These are phyloP conservation scores for Trichothecium sympodiale DNA, from an alignment of 2,329 filamentous ascomycete species.

Conservation along the genomic window DNA sequence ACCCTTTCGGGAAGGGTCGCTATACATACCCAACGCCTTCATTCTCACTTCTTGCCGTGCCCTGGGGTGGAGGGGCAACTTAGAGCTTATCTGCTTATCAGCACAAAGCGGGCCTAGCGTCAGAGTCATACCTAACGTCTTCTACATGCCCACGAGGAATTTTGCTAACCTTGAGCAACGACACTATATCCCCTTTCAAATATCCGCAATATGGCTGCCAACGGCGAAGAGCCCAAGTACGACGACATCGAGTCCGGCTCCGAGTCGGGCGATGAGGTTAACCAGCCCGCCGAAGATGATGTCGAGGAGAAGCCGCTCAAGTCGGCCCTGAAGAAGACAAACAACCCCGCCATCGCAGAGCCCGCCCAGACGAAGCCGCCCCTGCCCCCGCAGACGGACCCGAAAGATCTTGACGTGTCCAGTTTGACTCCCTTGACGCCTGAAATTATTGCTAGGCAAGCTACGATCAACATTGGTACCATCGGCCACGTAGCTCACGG, in stretches of 20 bases:
- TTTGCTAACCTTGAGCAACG: conserved; percentile 26
- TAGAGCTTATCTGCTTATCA: conserved; percentile 27
- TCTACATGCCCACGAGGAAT: conserved; percentile 27
- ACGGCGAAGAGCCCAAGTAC: conserved; percentile 48
- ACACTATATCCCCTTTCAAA: conserved; percentile 8
- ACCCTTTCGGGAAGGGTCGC: background rate
- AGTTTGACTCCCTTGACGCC: conserved; percentile 76
- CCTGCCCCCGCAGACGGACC: conserved; percentile 83
- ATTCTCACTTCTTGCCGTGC: too few species aligned
- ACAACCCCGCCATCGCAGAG: conserved; percentile 39
- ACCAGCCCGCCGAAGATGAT: conserved; percentile 46
- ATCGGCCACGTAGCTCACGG: conserved; percentile 99
- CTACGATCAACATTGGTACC: conserved; percentile 97
- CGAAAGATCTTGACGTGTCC: conserved; percentile 74
- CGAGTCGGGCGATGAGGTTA: conserved; percentile 53
- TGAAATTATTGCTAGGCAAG: conserved; percentile 95
- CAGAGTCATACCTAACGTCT: conserved; percentile 21
- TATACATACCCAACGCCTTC: too few species aligned
- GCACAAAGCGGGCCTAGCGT: conserved; percentile 22
- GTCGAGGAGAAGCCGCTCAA: conserved; percentile 59
- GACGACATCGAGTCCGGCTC: conserved; percentile 67
- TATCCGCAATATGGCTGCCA: conserved; percentile 36
- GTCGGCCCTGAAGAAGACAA: conserved; percentile 72
- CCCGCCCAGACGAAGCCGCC: conserved; percentile 41
- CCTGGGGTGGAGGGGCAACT: conserved; percentile 20